Conservation (phyloP, 192 early-diverging fungal species). For the Lobosporangium transversale region DNA sequence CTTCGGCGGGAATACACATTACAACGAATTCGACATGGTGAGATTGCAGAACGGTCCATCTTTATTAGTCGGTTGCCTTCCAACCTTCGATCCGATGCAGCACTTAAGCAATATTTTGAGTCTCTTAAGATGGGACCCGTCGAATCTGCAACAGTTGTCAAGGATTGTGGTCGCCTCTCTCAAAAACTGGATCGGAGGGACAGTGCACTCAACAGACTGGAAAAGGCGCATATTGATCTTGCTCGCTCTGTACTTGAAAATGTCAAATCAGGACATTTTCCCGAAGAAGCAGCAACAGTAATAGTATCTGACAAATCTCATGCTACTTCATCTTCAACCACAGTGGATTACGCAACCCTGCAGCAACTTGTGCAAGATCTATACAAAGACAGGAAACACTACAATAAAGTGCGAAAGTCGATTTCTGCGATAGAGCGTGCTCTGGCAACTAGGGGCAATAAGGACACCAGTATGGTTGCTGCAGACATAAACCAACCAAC, state of each 20-base stretch:
- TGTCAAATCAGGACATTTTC: constrained; percentile 14
- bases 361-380: constrained; percentile 20
- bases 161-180: constrained; percentile 58
- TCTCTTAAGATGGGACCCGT: constrained; percentile 63
- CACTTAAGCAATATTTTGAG: constrained; percentile 62
- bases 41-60: constrained; percentile 58
- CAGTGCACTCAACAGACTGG: constrained; percentile 51
- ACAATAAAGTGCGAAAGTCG: constrained; percentile 22
- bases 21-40: constrained; percentile 46
- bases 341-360: constrained; percentile 6
- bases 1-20: constrained; percentile 54
- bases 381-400: constrained; percentile 30
- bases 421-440: constrained; percentile 27
- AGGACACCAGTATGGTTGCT: neutral
- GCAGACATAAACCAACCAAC: constrained; percentile 9
- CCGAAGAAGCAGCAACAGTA: neutral
- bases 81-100: constrained; percentile 59
- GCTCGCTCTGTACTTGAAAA: constrained; percentile 38
- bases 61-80: constrained; percentile 64
- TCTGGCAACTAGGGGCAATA: neutral
- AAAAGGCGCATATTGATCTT: constrained; percentile 59
- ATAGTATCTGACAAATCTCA: constrained; percentile 2
- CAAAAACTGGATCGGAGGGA: constrained; percentile 55
- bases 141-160: constrained; percentile 60
- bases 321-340: constrained; percentile 45